Conservation (phyloP, 2,329 filamentous ascomycete species). For the Paracoccidioides lutzii region DNA sequence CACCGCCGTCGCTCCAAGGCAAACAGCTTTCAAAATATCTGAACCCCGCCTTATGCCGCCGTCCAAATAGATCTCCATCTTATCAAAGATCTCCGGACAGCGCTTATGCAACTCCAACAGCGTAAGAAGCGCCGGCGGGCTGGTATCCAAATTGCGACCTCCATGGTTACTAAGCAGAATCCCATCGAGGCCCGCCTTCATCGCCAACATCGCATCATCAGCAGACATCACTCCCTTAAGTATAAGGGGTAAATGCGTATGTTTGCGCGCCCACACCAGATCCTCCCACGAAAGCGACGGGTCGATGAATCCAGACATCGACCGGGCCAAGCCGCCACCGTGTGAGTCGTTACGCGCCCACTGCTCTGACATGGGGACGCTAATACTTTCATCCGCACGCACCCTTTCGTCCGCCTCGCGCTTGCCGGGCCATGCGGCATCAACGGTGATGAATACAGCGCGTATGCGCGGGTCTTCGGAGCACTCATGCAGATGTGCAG, state of each 20-base stretch:
- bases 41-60: conserved; percentile 42
- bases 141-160: conserved; percentile 43
- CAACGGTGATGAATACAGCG: conserved; percentile 42
- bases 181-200: conserved; percentile 39
- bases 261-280: conserved; percentile 39
- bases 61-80: conserved; percentile 42
- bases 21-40: conserved; percentile 43
- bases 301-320: conserved; percentile 43
- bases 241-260: conserved; percentile 40
- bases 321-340: conserved; percentile 40
- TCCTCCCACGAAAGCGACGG: conserved; percentile 42
- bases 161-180: conserved; percentile 48
- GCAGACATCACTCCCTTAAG: conserved; percentile 46
- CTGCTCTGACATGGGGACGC: conserved; percentile 33
- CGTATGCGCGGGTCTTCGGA: conserved; percentile 31
- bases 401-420: conserved; percentile 46
- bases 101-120: conserved; percentile 40
- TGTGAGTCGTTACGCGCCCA: conserved; percentile 39
- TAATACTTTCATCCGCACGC: conserved; percentile 33
- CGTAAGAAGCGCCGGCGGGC: conserved; percentile 38
- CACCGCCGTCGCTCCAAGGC: conserved; percentile 42
- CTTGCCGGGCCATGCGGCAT: conserved; percentile 42
- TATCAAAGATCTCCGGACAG: conserved; percentile 38
- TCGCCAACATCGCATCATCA: conserved; percentile 41
- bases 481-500: conserved; percentile 32